Evolutionary conservation across 495 filamentous ascomycete genomes (phyloP).

Genomic region (Trichoderma parareesei): DNA sequence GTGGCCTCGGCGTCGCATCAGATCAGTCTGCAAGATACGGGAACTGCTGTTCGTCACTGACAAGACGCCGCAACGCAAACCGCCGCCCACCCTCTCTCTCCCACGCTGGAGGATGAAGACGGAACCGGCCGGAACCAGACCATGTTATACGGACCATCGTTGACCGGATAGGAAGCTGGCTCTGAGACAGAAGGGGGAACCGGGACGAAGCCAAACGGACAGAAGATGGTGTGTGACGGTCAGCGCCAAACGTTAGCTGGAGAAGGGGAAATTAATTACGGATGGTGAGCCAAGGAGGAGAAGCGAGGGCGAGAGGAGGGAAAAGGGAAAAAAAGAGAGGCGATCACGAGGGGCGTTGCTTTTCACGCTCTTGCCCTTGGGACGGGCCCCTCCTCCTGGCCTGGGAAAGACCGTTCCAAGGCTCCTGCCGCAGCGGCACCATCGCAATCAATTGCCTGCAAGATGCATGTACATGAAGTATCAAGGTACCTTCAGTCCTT

Average conservation of each 20-base stretch:
- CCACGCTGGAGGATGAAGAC: not conserved
- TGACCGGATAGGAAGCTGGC: slow-evolving; percentile 1
- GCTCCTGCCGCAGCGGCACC: not conserved
- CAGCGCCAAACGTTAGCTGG: not conserved
- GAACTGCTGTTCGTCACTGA: not conserved
- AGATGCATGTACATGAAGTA: not conserved
- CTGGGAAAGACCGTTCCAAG: not conserved
- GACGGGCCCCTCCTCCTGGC: not conserved
- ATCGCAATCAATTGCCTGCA: not conserved
- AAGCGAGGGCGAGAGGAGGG: not conserved
- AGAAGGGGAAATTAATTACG: not conserved
- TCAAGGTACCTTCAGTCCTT: not conserved
- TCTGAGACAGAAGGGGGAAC: not conserved
- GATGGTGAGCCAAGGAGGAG: not conserved
- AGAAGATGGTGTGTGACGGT: slow-evolving; percentile 4
- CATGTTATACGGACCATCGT: not conserved
- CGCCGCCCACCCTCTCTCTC: not conserved
- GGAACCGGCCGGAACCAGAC: not conserved
- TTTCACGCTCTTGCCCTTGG: too few relatives aligned
- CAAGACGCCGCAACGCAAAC: not conserved
- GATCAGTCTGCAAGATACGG: not conserved
- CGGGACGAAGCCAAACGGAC: not conserved
- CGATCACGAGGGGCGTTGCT: slow-evolving; percentile 3
- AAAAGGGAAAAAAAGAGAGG: not conserved
- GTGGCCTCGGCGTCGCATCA: not conserved